A percentile compares a stretch with the other conserved stretches of the same genome.
These are phyloP conservation scores for Lobosporangium transversale DNA, from an alignment of 192 early-diverging fungal genomes.

Conservation along the genomic window DNA sequence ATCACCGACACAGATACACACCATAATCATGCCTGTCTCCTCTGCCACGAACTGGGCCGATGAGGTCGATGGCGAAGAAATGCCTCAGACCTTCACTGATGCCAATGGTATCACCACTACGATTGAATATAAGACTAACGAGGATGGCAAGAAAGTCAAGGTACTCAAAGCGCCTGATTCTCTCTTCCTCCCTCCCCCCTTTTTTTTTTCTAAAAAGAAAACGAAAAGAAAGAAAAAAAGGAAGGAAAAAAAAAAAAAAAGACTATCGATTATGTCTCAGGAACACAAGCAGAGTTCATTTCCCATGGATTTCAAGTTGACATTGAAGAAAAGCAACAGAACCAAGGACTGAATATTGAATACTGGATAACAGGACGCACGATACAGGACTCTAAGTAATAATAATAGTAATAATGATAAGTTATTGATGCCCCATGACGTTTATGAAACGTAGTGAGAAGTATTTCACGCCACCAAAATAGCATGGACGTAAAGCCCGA, in stretches of 20 bases:
- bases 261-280: too few species aligned
- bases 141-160: conserved; percentile 93
- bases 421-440: too few species aligned
- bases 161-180: conserved; percentile 41
- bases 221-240: neutral
- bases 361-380: neutral
- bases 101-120: conserved; percentile 86
- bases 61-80: conserved; percentile 53
- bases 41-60: conserved; percentile 55
- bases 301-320: too few species aligned
- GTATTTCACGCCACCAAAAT: too few species aligned
- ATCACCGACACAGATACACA: conserved; percentile 16
- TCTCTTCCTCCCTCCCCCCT: too few species aligned
- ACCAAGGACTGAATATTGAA: neutral
- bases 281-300: too few species aligned
- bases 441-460: too few species aligned
- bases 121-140: conserved; percentile 85
- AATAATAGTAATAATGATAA: too few species aligned
- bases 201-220: too few species aligned
- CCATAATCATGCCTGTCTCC: conserved; percentile 39
- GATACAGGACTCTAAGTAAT: too few species aligned
- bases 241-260: neutral
- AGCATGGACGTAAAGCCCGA: too few species aligned
- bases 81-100: conserved; percentile 64
- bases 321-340: too few species aligned